These are phyloP conservation scores for Kurtzmaniella fragi DNA, from an alignment of 805 yeast genomes.

Conservation along the genomic window DNA sequence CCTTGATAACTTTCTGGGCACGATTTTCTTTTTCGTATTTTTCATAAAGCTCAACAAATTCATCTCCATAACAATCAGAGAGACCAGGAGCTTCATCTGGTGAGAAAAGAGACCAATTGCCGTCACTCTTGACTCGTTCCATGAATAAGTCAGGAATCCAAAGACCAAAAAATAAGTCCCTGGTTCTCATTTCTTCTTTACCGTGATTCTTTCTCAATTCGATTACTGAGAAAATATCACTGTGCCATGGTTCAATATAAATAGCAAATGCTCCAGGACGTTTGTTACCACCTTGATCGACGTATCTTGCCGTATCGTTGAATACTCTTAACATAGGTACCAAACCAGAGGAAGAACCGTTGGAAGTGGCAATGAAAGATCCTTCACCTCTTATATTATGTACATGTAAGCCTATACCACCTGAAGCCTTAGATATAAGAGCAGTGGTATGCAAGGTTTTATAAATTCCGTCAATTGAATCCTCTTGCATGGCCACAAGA, in stretches of 20 bases:
- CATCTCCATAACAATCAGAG: slow-evolving; percentile 77
- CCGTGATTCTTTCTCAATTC: slow-evolving; percentile 92
- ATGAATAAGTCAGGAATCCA: slow-evolving; percentile 96
- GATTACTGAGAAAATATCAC: slow-evolving; percentile 80
- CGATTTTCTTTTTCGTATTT: slow-evolving; percentile 67
- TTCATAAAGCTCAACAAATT: slow-evolving; percentile 67
- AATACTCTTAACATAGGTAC: slow-evolving; percentile 96
- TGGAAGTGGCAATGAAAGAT: slow-evolving; percentile 83
- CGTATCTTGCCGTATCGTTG: slow-evolving; percentile 94
- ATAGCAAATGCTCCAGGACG: slow-evolving; percentile 97
- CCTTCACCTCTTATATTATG: slow-evolving; percentile 86
- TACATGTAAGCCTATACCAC: slow-evolving; percentile 90
- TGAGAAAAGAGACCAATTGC: slow-evolving; percentile 85
- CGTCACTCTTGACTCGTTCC: slow-evolving; percentile 77
- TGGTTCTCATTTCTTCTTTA: slow-evolving; percentile 87
- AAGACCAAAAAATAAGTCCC: slow-evolving; percentile 87
- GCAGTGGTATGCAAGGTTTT: slow-evolving; percentile 87
- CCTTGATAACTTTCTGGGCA: slow-evolving; percentile 62
- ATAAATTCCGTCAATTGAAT: slow-evolving; percentile 92
- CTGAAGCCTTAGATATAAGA: slow-evolving; percentile 87
- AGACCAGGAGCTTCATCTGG: slow-evolving; percentile 88
- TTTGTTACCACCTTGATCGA: slow-evolving; percentile 97
- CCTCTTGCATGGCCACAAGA: slow-evolving; percentile 85
- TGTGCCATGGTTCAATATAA: slow-evolving; percentile 96
- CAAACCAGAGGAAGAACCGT: slow-evolving; percentile 88